Conservation (phyloP, 2,329 filamentous ascomycete species). For the Rasamsonia emersonii region DNA sequence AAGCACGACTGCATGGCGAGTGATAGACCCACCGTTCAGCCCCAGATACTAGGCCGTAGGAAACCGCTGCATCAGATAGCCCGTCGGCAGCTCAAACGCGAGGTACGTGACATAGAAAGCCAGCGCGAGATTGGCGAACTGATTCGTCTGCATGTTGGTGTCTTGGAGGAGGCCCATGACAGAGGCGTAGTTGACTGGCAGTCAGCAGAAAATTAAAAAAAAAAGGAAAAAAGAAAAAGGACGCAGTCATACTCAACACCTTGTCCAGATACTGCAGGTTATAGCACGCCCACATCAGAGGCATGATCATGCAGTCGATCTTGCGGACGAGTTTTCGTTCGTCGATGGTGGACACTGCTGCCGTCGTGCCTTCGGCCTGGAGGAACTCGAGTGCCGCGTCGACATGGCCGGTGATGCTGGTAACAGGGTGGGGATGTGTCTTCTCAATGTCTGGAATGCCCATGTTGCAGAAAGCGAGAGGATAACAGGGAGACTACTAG, state of each 20-base stretch:
- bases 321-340: slow-evolving; percentile 26
- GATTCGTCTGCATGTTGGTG: slow-evolving; percentile 45
- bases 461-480: slow-evolving; percentile 1
- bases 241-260: slow-evolving; percentile 34
- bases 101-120: slow-evolving; percentile 53
- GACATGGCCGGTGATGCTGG: slow-evolving; percentile 15
- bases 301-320: slow-evolving; percentile 40
- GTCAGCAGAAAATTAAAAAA: too few species aligned
- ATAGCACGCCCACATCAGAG: slow-evolving; percentile 45
- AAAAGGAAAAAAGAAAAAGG: too few species aligned
- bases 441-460: background rate
- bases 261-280: slow-evolving; percentile 57
- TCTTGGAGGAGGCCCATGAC: slow-evolving; percentile 54
- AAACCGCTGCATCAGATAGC: slow-evolving; percentile 46
- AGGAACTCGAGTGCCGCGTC: slow-evolving; percentile 32
- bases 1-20: too few species aligned
- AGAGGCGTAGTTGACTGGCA: slow-evolving; percentile 42
- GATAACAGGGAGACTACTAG: too few species aligned
- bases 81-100: slow-evolving; percentile 50
- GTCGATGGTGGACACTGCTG: slow-evolving; percentile 18
- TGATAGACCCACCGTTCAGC: slow-evolving; percentile 26
- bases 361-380: slow-evolving; percentile 17
- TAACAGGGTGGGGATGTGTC: background rate
- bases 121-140: slow-evolving; percentile 52
- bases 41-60: slow-evolving; percentile 48